Evolutionary conservation across 768 basidiomycete species (phyloP).

Genomic region (Cubamyces lactineus): DNA sequence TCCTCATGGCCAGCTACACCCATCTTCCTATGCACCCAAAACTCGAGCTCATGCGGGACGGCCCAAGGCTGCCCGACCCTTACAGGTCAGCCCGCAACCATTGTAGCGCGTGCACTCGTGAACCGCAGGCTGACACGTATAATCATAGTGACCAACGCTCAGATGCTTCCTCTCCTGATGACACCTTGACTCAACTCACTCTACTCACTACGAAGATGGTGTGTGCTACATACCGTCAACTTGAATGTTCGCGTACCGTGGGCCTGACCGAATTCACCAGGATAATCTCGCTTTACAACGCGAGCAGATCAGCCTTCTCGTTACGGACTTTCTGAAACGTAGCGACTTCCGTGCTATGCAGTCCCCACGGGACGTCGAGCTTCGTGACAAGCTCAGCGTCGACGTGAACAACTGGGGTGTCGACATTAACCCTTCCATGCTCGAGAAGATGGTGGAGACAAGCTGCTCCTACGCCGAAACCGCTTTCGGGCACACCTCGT

Average conservation of each 20-base stretch:
- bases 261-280: neutral
- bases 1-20: no score
- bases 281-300: neutral
- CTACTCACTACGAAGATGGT: no score
- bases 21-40: no score
- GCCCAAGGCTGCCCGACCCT: no score
- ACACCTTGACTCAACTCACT: neutral
- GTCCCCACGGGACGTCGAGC: neutral
- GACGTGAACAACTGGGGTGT: conserved; percentile 7
- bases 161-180: neutral
- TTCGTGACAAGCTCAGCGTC: conserved; percentile 3
- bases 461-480: conserved; percentile 22
- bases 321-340: conserved; percentile 7
- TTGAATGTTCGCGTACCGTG: neutral
- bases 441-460: conserved; percentile 20
- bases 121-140: neutral
- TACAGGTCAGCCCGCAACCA: no score
- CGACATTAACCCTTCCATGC: conserved; percentile 8
- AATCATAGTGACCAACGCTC: neutral
- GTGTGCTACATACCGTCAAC: neutral
- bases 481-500: conserved; percentile 23
- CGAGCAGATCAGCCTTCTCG: neutral
- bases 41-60: no score
- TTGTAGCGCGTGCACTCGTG: no score
- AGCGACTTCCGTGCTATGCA: neutral